Base-by-base conservation (phyloP, 768 basidiomycete species). In the Roridomyces roridus region DNA sequence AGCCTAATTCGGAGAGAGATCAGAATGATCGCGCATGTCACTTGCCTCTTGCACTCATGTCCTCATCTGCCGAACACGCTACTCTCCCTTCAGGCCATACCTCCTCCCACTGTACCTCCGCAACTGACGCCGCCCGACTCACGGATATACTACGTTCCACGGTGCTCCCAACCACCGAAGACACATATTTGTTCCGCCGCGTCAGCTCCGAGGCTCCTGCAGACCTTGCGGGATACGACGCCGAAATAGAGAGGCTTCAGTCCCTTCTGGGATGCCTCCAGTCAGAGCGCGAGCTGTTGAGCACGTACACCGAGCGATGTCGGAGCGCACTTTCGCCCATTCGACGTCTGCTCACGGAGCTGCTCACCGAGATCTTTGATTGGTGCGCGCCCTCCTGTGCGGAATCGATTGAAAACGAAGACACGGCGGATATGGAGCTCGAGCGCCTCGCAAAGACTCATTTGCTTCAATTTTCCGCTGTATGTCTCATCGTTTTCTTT, bases 331-430 rank as follows among this genome's bases (percentile, higher is more conserved):
- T 44, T 34, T 36, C 55, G 23, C 47, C 48, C 17, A n/a, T 45
- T 6, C 41, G 55, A 5, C 39, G 47, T 4, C 42, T 57, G 36
- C 55, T 47, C 2, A 17, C 25, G 18, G 46, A 56, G 34, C 15
- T 56, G 8, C 23, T 57, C 23, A 24, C 18, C 24, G 55, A 49
- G 24, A 46, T 57, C 10, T 50, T 57, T 48, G 47, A 50, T 12
- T 34, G 36, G 31, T 28, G 29, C 12, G 6, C 46, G 4, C 47
- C 31, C n/a, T 18, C 20, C 4, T 5, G 43, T 6, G 42, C 17
- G n/a, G 17, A 35, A 15, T 1, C 1, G 5, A 12, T 51, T 2
- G 28, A 34, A 17, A 37, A 39, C 14, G 14, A 29, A 8, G 28
- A 21, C 9, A 36, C 41, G 4, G 18, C 29, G 5, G 18, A 17